A percentile compares a stretch with the other conserved stretches of the same genome.
These are phyloP conservation scores for Yamadazyma sp. DNA, from an alignment of 805 yeast genomes.

Conservation along the genomic window DNA sequence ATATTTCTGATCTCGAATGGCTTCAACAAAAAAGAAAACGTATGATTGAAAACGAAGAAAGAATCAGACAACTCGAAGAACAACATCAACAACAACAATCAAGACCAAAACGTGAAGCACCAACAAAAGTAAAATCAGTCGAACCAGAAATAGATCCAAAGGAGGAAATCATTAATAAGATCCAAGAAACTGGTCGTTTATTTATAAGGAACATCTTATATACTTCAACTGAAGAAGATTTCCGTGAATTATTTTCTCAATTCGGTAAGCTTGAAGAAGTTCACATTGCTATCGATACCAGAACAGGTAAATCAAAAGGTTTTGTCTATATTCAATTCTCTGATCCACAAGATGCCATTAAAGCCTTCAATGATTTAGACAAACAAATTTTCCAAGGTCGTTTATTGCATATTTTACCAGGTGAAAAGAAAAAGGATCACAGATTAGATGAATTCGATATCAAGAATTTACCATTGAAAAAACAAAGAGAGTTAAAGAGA, in stretches of 20 bases:
- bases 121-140: constrained; percentile 9
- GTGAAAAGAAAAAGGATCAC: constrained; percentile 76
- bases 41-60: constrained; percentile 43
- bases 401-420: constrained; percentile 84
- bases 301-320: constrained; percentile 89
- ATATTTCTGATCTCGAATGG: constrained; percentile 88
- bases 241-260: constrained; percentile 55
- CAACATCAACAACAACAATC: background rate
- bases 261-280: constrained; percentile 84
- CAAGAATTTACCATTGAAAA: constrained; percentile 86
- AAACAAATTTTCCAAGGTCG: constrained; percentile 94
- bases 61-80: constrained; percentile 10
- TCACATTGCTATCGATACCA: constrained; percentile 86
- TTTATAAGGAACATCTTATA: constrained; percentile 86
- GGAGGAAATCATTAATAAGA: constrained; percentile 48
- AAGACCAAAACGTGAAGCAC: constrained; percentile 4
- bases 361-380: constrained; percentile 72
- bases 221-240: constrained; percentile 76
- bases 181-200: constrained; percentile 71
- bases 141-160: constrained; percentile 30
- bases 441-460: constrained; percentile 86
- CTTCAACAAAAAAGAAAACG: constrained; percentile 69
- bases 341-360: constrained; percentile 68
- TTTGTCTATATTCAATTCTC: constrained; percentile 79
- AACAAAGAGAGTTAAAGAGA: constrained; percentile 80